A percentile compares a stretch with the other conserved stretches of the same genome.
Evolutionary conservation across 768 basidiomycete genomes (phyloP).

Genomic region (Zangia roseola): DNA sequence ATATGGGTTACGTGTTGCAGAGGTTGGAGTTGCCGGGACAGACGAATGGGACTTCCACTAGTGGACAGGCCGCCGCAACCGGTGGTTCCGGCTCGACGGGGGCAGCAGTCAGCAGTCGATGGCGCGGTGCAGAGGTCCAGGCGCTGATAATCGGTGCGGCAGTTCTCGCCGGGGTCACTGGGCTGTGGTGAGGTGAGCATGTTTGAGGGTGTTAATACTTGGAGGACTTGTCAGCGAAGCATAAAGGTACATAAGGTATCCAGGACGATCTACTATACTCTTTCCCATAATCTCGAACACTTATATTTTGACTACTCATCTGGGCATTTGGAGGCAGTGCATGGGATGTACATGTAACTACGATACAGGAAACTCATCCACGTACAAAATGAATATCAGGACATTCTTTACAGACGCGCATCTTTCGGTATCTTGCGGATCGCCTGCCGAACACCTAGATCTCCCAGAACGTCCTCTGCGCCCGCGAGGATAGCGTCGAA

Average conservation of each 20-base stretch:
- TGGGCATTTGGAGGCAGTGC: neutral
- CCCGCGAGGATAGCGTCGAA: constrained; percentile 86
- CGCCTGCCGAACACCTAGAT: constrained; percentile 72
- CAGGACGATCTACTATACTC: constrained; percentile 11
- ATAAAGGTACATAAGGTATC: neutral
- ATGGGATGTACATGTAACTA: constrained; percentile 8
- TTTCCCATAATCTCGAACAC: neutral
- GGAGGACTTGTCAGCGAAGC: constrained; percentile 1
- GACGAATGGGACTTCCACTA: constrained; percentile 12
- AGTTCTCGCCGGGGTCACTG: constrained; percentile 6
- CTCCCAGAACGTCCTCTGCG: constrained; percentile 71
- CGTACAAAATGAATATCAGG: neutral
- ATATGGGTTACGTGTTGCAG: constrained; percentile 24
- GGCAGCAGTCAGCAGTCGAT: neutral
- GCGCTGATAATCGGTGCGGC: constrained; percentile 7
- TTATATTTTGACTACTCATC: neutral
- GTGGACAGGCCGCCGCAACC: neutral
- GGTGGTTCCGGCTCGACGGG: neutral
- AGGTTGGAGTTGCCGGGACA: constrained; percentile 29
- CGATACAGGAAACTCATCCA: neutral
- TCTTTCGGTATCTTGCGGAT: constrained; percentile 66
- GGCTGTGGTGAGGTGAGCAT: constrained; percentile 10
- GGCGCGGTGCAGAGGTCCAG: neutral
- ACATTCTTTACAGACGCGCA: constrained; percentile 37
- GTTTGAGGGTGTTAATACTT: neutral